phyloP scores from a whole-genome alignment of 306 rosid genomes.

The Rosa persica region DNA sequence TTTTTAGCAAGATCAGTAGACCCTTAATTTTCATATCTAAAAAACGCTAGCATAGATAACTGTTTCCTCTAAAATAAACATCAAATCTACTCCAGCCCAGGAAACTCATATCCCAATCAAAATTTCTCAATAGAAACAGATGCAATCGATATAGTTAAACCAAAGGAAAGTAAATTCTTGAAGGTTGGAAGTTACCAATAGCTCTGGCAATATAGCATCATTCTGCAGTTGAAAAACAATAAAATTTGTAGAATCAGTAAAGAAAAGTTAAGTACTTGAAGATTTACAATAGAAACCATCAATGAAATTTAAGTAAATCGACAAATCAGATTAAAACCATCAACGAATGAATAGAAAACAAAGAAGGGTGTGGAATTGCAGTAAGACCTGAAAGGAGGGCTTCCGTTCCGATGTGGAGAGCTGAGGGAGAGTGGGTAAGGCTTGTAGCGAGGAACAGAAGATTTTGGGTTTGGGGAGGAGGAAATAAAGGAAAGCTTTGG shows the following conservation, averaged over 20 bases:
- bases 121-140: background rate
- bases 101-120: background rate
- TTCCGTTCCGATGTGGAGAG: slow-evolving; percentile 39
- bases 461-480: slow-evolving; percentile 24
- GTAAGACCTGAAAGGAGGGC: slow-evolving; percentile 54
- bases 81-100: background rate
- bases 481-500: slow-evolving; percentile 32
- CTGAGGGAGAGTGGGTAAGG: slow-evolving; percentile 39
- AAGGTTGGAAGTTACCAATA: no score
- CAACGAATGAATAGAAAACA: no score
- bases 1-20: slow-evolving; percentile 4
- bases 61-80: background rate
- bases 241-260: slow-evolving; percentile 2
- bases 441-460: slow-evolving; percentile 39
- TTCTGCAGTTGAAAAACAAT: slow-evolving; percentile 34
- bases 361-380: no score
- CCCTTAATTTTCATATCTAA: slow-evolving; percentile 7
- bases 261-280: background rate
- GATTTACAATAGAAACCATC: no score
- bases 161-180: no score
- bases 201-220: slow-evolving; percentile 43
- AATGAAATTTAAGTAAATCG: no score
- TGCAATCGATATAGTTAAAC: background rate
- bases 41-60: background rate
- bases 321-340: no score